Conservation (phyloP, 2,329 filamentous ascomycete genomes). For the Trichoderma lentiforme region DNA sequence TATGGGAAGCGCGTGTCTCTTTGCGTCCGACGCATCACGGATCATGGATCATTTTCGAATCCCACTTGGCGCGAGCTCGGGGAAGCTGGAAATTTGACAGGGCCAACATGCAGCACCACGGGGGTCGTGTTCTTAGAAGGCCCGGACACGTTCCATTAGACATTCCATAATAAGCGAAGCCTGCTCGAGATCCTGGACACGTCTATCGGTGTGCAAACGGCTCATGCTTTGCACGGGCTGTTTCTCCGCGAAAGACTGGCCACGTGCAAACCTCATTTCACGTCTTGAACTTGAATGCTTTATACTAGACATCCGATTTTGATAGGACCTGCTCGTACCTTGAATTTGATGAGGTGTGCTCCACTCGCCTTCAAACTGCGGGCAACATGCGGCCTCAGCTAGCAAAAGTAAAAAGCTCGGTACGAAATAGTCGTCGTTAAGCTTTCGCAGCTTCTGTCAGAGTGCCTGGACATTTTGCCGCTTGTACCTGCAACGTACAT, state of each 20-base stretch:
- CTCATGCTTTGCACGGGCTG: background rate
- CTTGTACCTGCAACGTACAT: background rate
- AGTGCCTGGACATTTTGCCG: slow-evolving; percentile 1
- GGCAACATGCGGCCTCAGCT: background rate
- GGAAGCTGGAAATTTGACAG: background rate
- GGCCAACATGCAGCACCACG: background rate
- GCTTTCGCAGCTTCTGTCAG: background rate
- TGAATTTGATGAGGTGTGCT: background rate
- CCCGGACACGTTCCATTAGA: background rate
- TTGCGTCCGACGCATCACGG: background rate
- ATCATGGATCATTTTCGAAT: background rate
- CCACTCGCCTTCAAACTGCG: background rate
- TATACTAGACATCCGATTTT: background rate
- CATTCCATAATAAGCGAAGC: slow-evolving; percentile 10
- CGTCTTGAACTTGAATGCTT: background rate
- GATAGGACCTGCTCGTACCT: background rate
- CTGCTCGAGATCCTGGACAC: background rate
- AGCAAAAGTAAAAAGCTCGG: background rate
- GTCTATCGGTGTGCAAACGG: background rate
- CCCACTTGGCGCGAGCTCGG: background rate
- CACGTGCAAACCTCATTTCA: background rate
- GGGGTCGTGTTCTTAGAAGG: background rate
- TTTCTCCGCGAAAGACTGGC: background rate
- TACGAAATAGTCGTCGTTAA: background rate
- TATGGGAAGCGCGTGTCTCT: background rate